Evolutionary conservation across 352 stramenopile species (phyloP), one percentile per base, ranked within the genome.

Genomic region (Pythium chondricola): DNA sequence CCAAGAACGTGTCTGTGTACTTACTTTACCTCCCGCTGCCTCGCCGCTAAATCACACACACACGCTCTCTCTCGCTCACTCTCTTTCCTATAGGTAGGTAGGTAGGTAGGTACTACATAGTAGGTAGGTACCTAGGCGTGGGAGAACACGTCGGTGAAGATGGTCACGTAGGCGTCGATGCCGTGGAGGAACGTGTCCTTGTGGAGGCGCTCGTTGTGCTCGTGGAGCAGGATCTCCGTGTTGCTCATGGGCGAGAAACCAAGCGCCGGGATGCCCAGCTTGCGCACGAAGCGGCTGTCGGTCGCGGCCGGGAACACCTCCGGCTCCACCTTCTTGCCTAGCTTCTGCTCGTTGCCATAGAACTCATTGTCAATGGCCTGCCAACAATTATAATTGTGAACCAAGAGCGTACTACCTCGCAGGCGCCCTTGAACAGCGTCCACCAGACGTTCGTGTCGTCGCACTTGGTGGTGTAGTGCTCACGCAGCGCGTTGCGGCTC

Each of bases 171-270:
- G 24, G 98, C 79, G 33, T 79, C 69, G 56, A 98, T 95, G 22
- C 94, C 95, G 40, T 96, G 72, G 29, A 97, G 54, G 58, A 97
- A 98, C 3, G 81, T 87, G 43, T 79, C 71, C 65, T 97, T 80
- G 52, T 96, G 80, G 26, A 98, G 61, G 47, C 89, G 88, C 66
- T 98, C 93, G 67, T 98, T 97, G 77, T 98, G 91, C 69, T 98
- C 93, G 64, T 98, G 93, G 20, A 98, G 74, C 33, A 98, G 62
- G 21, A 98, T 95, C 38, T 95, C 78, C 4, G 87, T 96, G 56
- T 97, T 95, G 48, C 85, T 77, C 88, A 98, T 98, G 7, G 93
- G 95, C 27, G 84, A 97, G 61, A 91, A 98, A 16, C 93, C 94
- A 38, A 98, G 69, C 4, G 93, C 93, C 13, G 84, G 83, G 32